phyloP scores from a whole-genome alignment of 306 rosid genomes.

The Hippophae gyantsensis region DNA sequence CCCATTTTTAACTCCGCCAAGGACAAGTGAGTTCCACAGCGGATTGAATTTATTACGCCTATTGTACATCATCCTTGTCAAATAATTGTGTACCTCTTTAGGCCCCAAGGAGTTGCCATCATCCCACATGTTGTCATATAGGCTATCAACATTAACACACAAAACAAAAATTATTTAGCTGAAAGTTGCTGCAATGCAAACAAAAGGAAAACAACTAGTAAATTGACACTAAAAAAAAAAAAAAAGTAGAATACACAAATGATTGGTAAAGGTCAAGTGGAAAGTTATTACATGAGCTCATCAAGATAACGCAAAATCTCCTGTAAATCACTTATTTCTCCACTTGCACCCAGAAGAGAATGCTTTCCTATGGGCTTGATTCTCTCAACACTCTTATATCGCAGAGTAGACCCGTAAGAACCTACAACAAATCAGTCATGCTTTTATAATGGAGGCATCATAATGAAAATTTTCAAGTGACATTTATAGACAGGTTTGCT shows the following conservation, averaged over 20 bases:
- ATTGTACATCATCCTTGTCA: slow-evolving; percentile 55
- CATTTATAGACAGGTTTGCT: not conserved
- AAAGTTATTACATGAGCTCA: slow-evolving; percentile 57
- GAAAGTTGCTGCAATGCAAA: not conserved
- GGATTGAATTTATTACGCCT: slow-evolving; percentile 58
- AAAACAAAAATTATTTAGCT: slow-evolving; percentile 6
- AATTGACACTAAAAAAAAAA: not conserved
- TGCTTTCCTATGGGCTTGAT: slow-evolving; percentile 81
- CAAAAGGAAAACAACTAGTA: not conserved
- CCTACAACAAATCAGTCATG: slow-evolving; percentile 35
- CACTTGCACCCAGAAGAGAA: slow-evolving; percentile 87
- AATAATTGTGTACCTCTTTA: slow-evolving; percentile 52
- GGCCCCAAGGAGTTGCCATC: slow-evolving; percentile 64
- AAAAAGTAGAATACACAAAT: not conserved
- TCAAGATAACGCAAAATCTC: slow-evolving; percentile 67
- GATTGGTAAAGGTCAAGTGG: not conserved
- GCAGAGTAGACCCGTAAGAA: slow-evolving; percentile 89
- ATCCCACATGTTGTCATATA: slow-evolving; percentile 79
- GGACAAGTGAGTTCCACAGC: slow-evolving; percentile 52
- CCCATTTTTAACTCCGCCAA: slow-evolving; percentile 53
- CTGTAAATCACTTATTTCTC: slow-evolving; percentile 95
- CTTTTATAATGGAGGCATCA: not conserved
- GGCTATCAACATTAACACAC: slow-evolving; percentile 35
- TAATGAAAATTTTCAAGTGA: not conserved
- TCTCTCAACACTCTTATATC: slow-evolving; percentile 84